Conservation (phyloP, 768 basidiomycete species). For the Boletus huronensis region DNA sequence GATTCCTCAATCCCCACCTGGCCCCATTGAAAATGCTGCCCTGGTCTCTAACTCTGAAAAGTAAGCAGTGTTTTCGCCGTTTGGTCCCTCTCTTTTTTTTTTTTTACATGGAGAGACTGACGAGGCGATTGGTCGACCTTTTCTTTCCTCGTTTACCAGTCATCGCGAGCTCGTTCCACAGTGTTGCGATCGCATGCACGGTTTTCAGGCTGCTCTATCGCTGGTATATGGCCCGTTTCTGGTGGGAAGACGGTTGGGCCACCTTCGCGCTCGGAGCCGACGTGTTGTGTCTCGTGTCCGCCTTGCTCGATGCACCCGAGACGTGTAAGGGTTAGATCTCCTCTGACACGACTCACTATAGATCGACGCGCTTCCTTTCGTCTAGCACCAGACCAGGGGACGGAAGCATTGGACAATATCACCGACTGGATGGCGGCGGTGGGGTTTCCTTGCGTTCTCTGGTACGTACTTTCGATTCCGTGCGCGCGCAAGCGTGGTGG, state of each 20-base stretch:
- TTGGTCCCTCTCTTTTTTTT: neutral
- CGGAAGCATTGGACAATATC: neutral
- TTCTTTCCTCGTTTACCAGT: slow-evolving; percentile 8
- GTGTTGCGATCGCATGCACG: slow-evolving; percentile 23
- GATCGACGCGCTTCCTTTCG: neutral
- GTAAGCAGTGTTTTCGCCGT: neutral
- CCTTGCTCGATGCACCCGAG: slow-evolving; percentile 1
- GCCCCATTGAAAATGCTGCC: neutral
- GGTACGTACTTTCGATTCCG: slow-evolving; percentile 8
- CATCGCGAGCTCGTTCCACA: slow-evolving; percentile 13
- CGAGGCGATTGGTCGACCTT: neutral
- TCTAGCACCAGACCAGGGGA: neutral
- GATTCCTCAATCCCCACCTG: neutral
- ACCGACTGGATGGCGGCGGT: slow-evolving; percentile 14
- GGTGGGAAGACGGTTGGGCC: slow-evolving; percentile 32
- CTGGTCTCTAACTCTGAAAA: slow-evolving; percentile 15
- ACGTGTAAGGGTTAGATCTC: slow-evolving; percentile 1
- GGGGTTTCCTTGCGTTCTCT: slow-evolving; percentile 16
- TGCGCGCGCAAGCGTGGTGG: no score
- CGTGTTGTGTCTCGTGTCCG: slow-evolving; percentile 6
- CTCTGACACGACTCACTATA: neutral
- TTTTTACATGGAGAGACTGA: neutral
- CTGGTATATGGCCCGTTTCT: slow-evolving; percentile 18
- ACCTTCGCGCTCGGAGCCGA: slow-evolving; percentile 22
- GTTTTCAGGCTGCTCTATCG: slow-evolving; percentile 23